Percentiles rank a stretch among this genome's conserved stretches.
Conservation (phyloP, 163 green algal species). For the Picocystis sp. region DNA sequence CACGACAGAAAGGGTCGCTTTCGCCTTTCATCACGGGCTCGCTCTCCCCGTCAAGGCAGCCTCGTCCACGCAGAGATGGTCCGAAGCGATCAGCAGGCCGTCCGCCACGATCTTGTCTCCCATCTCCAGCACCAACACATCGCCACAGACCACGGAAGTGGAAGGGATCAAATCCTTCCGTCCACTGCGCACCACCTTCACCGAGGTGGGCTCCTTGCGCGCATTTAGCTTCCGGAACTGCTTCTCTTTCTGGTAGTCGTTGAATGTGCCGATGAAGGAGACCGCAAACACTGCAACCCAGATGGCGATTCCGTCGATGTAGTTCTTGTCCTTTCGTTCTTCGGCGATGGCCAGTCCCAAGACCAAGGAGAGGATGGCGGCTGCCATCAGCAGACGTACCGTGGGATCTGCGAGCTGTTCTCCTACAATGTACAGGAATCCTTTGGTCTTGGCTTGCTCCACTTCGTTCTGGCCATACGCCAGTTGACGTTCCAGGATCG, state of each 20-base stretch:
- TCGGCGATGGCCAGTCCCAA: slow-evolving; percentile 45
- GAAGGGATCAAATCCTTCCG: slow-evolving; percentile 46
- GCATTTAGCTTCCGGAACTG: slow-evolving; percentile 90
- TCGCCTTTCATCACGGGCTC: slow-evolving; percentile 77
- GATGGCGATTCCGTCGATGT: slow-evolving; percentile 84
- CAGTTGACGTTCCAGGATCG: slow-evolving; percentile 21
- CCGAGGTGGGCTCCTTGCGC: slow-evolving; percentile 65
- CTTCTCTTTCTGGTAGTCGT: slow-evolving; percentile 89
- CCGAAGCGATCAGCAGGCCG: slow-evolving; percentile 46
- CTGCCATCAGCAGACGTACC: slow-evolving; percentile 75
- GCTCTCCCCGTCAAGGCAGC: slow-evolving; percentile 82
- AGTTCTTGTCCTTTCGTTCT: slow-evolving; percentile 54
- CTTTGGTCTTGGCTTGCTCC: slow-evolving; percentile 43
- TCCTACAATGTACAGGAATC: slow-evolving; percentile 47
- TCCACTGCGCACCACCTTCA: slow-evolving; percentile 67
- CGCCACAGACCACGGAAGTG: slow-evolving; percentile 75
- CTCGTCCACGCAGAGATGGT: slow-evolving; percentile 78
- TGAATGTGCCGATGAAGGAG: slow-evolving; percentile 59
- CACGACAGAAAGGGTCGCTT: slow-evolving; percentile 55
- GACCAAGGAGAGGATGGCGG: slow-evolving; percentile 45
- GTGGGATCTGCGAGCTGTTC: slow-evolving; percentile 55
- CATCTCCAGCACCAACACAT: slow-evolving; percentile 73
- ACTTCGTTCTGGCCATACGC: slow-evolving; percentile 58
- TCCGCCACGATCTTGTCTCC: slow-evolving; percentile 88
- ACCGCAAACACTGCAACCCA: slow-evolving; percentile 81